These are phyloP conservation scores for Alisma plantagoaquatica DNA, from an alignment of 106 monocot species.

Conservation along the genomic window DNA sequence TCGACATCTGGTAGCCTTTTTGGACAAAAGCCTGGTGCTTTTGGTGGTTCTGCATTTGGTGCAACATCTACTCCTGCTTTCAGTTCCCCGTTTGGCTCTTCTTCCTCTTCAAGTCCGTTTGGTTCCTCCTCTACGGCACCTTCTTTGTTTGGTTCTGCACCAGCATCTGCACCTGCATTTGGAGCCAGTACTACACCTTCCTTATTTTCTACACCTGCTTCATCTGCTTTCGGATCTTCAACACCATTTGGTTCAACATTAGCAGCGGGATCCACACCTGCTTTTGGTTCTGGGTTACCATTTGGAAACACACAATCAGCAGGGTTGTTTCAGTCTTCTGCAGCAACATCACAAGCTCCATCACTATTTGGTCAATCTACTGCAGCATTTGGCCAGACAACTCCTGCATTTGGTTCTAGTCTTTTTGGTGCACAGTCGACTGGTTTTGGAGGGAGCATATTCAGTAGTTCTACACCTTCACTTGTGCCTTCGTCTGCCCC, in stretches of 20 bases:
- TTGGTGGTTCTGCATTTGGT: constrained; percentile 45
- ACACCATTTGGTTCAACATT: constrained; percentile 44
- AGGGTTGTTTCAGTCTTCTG: constrained; percentile 56
- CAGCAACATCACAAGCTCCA: constrained; percentile 42
- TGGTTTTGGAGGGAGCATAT: too few relatives aligned
- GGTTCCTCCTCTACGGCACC: constrained; percentile 37
- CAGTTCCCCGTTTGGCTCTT: too few relatives aligned
- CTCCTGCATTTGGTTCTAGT: not conserved
- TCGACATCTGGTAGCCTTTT: constrained; percentile 43
- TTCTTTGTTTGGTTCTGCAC: constrained; percentile 19
- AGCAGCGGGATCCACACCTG: constrained; percentile 26
- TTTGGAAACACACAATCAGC: constrained; percentile 74
- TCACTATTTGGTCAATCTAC: constrained; percentile 62
- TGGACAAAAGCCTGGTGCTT: constrained; percentile 47
- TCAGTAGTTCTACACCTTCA: too few relatives aligned
- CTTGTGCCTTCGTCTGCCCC: too few relatives aligned
- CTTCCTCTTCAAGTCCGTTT: constrained; percentile 56
- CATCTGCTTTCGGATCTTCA: constrained; percentile 38
- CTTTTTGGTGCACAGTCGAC: too few relatives aligned
- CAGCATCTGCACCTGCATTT: constrained; percentile 17
- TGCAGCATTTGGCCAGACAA: constrained; percentile 31
- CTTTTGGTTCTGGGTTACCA: constrained; percentile 41
- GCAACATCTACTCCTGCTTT: too few relatives aligned
- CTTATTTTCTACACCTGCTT: constrained; percentile 33
- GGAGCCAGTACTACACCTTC: constrained; percentile 37